These are phyloP conservation scores for Nidularia pulvinata DNA, from an alignment of 768 basidiomycete genomes.

Conservation along the genomic window DNA sequence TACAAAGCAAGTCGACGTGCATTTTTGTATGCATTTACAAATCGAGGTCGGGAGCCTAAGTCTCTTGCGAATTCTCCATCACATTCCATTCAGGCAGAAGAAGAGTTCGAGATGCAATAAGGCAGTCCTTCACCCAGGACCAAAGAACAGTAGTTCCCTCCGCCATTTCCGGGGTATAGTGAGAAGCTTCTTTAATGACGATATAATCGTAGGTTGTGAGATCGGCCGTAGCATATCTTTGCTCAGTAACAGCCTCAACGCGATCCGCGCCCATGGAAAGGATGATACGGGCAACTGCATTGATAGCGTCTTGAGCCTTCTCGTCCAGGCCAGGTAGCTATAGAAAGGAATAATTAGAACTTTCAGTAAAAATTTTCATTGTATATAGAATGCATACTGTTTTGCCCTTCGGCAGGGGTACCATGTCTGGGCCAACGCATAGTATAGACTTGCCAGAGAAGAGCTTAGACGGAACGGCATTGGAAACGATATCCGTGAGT, in stretches of 20 bases:
- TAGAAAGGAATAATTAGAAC: conserved; percentile 4
- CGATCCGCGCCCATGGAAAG: conserved; percentile 74
- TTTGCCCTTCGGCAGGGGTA: conserved; percentile 44
- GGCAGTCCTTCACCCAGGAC: conserved; percentile 77
- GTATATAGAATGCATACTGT: conserved; percentile 19
- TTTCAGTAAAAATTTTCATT: no score
- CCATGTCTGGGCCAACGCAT: conserved; percentile 56
- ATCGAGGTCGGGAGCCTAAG: conserved; percentile 1
- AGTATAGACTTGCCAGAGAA: conserved; percentile 57
- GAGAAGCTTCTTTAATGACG: conserved; percentile 51
- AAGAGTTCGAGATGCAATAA: conserved; percentile 60
- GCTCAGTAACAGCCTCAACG: conserved; percentile 65
- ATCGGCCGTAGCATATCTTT: conserved; percentile 33
- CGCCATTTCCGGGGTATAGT: conserved; percentile 20
- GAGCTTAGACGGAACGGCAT: conserved; percentile 54
- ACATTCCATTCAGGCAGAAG: conserved; percentile 27
- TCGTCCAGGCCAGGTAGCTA: conserved; percentile 23
- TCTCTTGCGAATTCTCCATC: conserved; percentile 17
- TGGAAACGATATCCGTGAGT: conserved; percentile 58
- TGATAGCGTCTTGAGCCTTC: conserved; percentile 36
- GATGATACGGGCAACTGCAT: conserved; percentile 62
- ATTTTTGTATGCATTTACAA: no score
- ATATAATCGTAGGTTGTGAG: conserved; percentile 54
- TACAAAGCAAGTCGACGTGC: no score
- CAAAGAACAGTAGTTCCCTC: conserved; percentile 45